phyloP scores from a whole-genome alignment of 257 asterid genomes.

The Penstemon newberryi region DNA sequence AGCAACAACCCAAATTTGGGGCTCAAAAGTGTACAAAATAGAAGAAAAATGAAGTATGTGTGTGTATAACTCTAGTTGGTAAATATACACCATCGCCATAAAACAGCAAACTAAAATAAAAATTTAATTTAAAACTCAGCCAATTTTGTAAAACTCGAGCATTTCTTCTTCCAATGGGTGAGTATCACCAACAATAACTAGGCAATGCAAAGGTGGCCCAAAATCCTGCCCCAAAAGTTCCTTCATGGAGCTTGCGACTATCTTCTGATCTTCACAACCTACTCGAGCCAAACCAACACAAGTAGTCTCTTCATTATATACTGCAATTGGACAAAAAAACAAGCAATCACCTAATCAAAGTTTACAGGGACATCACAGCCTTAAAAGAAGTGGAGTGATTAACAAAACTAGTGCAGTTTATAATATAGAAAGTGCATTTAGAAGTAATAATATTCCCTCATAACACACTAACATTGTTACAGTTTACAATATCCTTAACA shows the following conservation, averaged over 20 bases:
- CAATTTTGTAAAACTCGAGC: slow-evolving; percentile 62
- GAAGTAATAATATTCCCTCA: neutral
- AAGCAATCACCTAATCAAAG: neutral
- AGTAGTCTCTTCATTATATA: slow-evolving; percentile 57
- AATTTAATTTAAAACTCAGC: slow-evolving; percentile 12
- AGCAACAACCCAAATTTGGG: neutral
- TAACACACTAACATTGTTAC: neutral
- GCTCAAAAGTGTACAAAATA: neutral
- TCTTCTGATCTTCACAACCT: slow-evolving; percentile 83
- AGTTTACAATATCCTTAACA: neutral
- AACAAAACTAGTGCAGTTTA: neutral
- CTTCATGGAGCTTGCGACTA: slow-evolving; percentile 76
- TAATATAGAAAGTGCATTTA: neutral
- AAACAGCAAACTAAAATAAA: slow-evolving; percentile 1
- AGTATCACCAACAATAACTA: slow-evolving; percentile 77
- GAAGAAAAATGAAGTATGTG: neutral
- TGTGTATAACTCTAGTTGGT: neutral
- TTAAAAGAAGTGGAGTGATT: neutral
- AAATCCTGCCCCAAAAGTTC: slow-evolving; percentile 63
- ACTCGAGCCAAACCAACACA: slow-evolving; percentile 91
- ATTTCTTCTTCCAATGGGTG: slow-evolving; percentile 93
- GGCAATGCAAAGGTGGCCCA: slow-evolving; percentile 85
- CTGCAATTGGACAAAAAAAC: slow-evolving; percentile 41
- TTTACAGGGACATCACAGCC: neutral
- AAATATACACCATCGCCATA: neutral